A percentile compares a stretch with the other conserved stretches of the same genome.
Evolutionary conservation across 768 basidiomycete species (phyloP).

Genomic region (Boletus fagicola): DNA sequence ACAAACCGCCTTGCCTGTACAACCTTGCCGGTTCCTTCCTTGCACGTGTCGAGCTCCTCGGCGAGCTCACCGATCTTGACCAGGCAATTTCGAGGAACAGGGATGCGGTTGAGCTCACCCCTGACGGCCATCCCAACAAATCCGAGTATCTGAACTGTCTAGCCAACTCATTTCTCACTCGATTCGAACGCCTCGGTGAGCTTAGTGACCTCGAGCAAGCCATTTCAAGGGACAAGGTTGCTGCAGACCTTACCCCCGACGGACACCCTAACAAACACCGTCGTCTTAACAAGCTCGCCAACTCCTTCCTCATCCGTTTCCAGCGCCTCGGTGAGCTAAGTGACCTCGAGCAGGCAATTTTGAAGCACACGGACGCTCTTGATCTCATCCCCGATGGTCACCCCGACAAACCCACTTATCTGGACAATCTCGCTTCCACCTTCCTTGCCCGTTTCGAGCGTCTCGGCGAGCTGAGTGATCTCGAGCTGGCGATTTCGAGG

Average conservation of each 20-base stretch:
- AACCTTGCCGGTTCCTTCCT: background rate
- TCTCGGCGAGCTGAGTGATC: background rate
- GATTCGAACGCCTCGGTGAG: background rate
- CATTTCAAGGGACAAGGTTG: background rate
- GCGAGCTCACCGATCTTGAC: background rate
- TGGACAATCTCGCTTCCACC: background rate
- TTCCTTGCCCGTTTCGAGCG: background rate
- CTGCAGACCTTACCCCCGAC: background rate
- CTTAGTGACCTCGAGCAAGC: background rate
- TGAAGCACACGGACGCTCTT: background rate
- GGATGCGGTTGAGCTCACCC: no score
- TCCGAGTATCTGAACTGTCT: background rate
- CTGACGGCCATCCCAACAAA: background rate
- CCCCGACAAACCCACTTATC: background rate
- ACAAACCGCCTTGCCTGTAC: background rate
- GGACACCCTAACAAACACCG: background rate
- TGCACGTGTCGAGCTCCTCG: background rate
- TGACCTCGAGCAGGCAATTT: background rate
- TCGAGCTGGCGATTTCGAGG: background rate
- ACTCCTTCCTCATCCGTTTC: background rate
- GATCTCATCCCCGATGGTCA: background rate
- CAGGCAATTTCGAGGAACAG: no score
- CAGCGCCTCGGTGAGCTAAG: background rate
- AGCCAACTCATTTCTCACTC: background rate
- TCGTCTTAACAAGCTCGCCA: background rate